phyloP scores from a whole-genome alignment of 345 rosid species.

The Populus nigra region DNA sequence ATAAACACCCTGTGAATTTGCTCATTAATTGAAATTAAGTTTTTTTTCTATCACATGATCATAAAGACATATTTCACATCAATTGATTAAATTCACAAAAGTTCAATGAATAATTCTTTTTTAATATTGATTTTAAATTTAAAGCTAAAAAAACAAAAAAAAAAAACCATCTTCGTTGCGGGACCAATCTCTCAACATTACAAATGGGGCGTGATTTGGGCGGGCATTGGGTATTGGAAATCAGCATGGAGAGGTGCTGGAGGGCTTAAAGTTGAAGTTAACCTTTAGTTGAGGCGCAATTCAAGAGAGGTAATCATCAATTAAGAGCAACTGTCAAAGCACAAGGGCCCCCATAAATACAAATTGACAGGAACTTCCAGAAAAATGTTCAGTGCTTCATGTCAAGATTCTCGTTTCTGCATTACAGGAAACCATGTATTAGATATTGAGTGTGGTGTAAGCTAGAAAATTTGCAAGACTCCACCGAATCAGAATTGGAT shows the following conservation, averaged over 20 bases:
- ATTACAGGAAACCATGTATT: neutral
- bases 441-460: neutral
- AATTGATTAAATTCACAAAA: too few species aligned
- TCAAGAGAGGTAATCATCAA: neutral
- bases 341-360: neutral
- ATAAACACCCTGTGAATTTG: too few species aligned
- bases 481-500: neutral
- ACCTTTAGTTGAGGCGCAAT: neutral
- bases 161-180: too few species aligned
- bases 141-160: too few species aligned
- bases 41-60: too few species aligned
- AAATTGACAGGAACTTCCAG: neutral
- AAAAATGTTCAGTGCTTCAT: neutral
- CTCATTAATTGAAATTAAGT: too few species aligned
- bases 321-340: neutral
- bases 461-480: neutral
- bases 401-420: neutral
- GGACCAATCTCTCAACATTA: too few species aligned
- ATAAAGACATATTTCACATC: too few species aligned
- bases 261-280: too few species aligned
- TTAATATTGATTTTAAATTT: too few species aligned
- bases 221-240: neutral
- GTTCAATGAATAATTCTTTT: too few species aligned
- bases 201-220: neutral
- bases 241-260: neutral